These are phyloP conservation scores for Hymenoscyphus occultus DNA, from an alignment of 2,329 filamentous ascomycete genomes.

Conservation along the genomic window DNA sequence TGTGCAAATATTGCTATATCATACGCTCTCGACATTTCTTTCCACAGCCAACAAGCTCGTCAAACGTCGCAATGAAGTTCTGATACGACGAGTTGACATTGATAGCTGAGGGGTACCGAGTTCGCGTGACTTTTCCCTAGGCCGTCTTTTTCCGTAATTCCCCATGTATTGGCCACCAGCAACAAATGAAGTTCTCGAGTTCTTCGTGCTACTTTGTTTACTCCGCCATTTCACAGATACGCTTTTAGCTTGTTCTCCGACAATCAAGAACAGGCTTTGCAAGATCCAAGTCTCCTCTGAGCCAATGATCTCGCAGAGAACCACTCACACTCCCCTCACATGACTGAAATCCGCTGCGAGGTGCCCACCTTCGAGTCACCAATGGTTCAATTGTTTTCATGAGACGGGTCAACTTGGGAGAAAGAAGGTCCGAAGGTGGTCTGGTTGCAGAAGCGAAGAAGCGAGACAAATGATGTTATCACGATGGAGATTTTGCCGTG, in stretches of 20 bases:
- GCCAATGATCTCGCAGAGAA: conserved; percentile 25
- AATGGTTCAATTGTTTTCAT: conserved; percentile 9
- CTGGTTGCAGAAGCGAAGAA: conserved; percentile 17
- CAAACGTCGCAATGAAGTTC: conserved; percentile 3
- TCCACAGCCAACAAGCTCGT: conserved; percentile 8
- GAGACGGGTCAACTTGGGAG: conserved; percentile 21
- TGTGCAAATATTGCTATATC: conserved; percentile 2
- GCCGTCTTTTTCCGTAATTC: conserved; percentile 19
- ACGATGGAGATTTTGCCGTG: conserved; percentile 6
- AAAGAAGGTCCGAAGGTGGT: conserved; percentile 24
- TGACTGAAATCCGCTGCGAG: conserved; percentile 34
- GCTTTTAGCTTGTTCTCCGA: conserved; percentile 10
- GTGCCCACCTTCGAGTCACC: conserved; percentile 22
- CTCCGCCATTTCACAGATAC: conserved; percentile 6
- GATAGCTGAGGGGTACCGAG: conserved; percentile 1
- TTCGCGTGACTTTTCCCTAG: conserved; percentile 13
- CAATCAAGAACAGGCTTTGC: conserved; percentile 19
- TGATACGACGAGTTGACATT: conserved; percentile 7
- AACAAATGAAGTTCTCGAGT: conserved; percentile 2
- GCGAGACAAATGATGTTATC: conserved; percentile 9
- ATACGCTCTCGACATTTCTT: conserved; percentile 3
- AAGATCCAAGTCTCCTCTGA: conserved; percentile 15
- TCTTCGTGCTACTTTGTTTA: conserved; percentile 10
- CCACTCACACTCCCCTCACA: conserved; percentile 34
- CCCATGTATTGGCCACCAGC: conserved; percentile 25